These are phyloP conservation scores for Parafenestella ontariensis DNA, from an alignment of 2,329 filamentous ascomycete species.

Conservation along the genomic window DNA sequence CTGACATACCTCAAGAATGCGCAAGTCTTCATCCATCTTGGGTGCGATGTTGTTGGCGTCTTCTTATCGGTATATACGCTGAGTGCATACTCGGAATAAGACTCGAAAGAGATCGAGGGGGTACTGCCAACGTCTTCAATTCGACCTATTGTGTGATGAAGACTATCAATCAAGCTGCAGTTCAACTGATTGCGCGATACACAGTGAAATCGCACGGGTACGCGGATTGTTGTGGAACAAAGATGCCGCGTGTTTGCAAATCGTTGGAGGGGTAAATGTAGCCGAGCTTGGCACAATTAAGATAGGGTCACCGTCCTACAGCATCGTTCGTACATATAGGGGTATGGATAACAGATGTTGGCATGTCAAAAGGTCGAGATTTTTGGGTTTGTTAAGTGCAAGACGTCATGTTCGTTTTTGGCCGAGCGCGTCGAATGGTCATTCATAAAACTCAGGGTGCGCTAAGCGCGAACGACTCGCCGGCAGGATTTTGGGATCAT, in stretches of 20 bases:
- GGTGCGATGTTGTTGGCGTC: conserved; percentile 32
- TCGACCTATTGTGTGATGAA: neutral
- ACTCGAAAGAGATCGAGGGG: neutral
- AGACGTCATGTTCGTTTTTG: conserved; percentile 19
- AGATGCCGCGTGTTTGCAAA: conserved; percentile 8
- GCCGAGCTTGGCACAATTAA: conserved; percentile 17
- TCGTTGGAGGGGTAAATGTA: conserved; percentile 1
- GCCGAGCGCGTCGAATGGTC: conserved; percentile 18
- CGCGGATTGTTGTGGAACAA: conserved; percentile 9
- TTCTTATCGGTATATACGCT: conserved; percentile 20
- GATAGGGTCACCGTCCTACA: neutral
- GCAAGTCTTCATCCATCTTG: conserved; percentile 48
- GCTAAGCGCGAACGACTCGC: conserved; percentile 12
- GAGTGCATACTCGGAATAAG: conserved; percentile 35
- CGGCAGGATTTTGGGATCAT: neutral
- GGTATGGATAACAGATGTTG: neutral
- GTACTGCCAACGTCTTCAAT: neutral
- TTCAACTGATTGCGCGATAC: conserved; percentile 1
- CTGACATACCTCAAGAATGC: conserved; percentile 40
- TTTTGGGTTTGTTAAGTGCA: conserved; percentile 1
- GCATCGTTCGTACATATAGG: neutral
- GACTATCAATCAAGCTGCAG: neutral
- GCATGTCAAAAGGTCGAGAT: neutral
- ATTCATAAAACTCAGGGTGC: conserved; percentile 9
- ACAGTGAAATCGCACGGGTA: conserved; percentile 2